Evolutionary conservation across 2,329 filamentous ascomycete species (phyloP).

Genomic region (Clonostachys rhizophaga): DNA sequence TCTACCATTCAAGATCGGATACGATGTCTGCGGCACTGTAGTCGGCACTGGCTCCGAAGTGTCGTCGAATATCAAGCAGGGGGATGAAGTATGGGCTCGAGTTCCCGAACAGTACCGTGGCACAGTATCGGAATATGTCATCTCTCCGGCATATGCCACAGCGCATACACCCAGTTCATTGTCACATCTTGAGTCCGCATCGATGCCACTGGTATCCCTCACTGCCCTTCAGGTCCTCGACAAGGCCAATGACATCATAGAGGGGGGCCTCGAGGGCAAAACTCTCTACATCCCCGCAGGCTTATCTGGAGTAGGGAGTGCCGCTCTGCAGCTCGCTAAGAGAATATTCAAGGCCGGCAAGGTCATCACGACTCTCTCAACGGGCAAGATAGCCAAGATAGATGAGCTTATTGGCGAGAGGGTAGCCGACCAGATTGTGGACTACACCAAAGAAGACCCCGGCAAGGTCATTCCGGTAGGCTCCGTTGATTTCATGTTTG

Average conservation of each 20-base stretch:
- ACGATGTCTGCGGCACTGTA: slow-evolving; percentile 32
- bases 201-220: slow-evolving; percentile 33
- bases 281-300: slow-evolving; percentile 16
- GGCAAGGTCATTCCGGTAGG: slow-evolving; percentile 17
- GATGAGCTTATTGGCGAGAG: slow-evolving; percentile 27
- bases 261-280: slow-evolving; percentile 30
- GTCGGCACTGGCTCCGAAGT: slow-evolving; percentile 23
- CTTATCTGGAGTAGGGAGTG: not conserved
- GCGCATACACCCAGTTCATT: slow-evolving; percentile 31
- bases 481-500: slow-evolving; percentile 35
- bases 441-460: slow-evolving; percentile 12
- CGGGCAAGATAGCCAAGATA: slow-evolving; percentile 29
- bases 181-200: slow-evolving; percentile 34
- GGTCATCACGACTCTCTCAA: slow-evolving; percentile 38
- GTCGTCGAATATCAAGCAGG: slow-evolving; percentile 19
- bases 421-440: slow-evolving; percentile 24
- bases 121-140: slow-evolving; percentile 18
- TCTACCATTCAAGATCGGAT: slow-evolving; percentile 36
- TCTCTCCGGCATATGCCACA: slow-evolving; percentile 20
- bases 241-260: slow-evolving; percentile 10
- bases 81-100: slow-evolving; percentile 12
- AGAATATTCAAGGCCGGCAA: slow-evolving; percentile 34
- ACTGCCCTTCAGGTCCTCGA: slow-evolving; percentile 31
- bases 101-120: slow-evolving; percentile 13
- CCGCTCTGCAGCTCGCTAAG: slow-evolving; percentile 31